phyloP scores from a whole-genome alignment of 495 filamentous ascomycete genomes.

The Penicillium macrosclerotiorum region DNA sequence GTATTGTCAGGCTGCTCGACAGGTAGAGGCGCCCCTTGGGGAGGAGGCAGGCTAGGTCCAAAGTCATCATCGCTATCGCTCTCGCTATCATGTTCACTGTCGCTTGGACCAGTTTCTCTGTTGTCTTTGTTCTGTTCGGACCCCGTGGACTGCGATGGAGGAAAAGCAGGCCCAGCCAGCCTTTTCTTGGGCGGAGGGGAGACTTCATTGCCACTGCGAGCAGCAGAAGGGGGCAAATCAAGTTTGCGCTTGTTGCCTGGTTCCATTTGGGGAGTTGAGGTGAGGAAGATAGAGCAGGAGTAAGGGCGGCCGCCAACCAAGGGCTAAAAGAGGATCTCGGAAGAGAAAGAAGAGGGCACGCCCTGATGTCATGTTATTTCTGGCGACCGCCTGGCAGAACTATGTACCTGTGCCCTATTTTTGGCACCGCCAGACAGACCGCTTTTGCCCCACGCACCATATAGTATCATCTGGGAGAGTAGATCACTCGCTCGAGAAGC shows the following conservation, averaged over 20 bases:
- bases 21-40: constrained; percentile 28
- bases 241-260: constrained; percentile 18
- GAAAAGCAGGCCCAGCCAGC: constrained; percentile 35
- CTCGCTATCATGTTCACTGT: constrained; percentile 26
- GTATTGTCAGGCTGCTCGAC: neutral
- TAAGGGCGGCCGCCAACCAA: no score
- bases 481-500: no score
- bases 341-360: no score
- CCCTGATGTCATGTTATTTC: no score
- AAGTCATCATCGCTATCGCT: constrained; percentile 64
- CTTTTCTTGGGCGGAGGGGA: constrained; percentile 19
- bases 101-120: neutral
- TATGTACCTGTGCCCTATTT: no score
- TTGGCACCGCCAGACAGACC: no score
- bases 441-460: no score
- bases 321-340: no score
- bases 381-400: no score
- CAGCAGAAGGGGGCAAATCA: no score
- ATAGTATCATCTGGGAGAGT: no score
- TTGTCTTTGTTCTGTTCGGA: constrained; percentile 24
- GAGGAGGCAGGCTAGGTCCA: constrained; percentile 76
- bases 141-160: constrained; percentile 17
- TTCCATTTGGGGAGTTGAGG: constrained; percentile 7
- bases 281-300: no score
- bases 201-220: neutral